These are phyloP conservation scores for Pythium dissotocum DNA, from an alignment of 352 stramenopile genomes.

Conservation along the genomic window DNA sequence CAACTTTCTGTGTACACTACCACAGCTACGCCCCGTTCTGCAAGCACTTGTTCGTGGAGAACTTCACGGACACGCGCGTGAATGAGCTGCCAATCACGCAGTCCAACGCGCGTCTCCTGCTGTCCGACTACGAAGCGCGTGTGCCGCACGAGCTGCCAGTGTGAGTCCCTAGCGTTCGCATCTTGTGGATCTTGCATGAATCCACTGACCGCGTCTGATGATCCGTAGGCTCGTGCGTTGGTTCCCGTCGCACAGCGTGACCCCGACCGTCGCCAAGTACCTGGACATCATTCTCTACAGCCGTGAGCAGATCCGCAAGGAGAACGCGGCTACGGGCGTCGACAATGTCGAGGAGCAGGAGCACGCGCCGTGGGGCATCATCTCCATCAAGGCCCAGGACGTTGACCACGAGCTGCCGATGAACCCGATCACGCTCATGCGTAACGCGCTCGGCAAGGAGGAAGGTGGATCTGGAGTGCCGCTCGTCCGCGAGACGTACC, in stretches of 20 bases:
- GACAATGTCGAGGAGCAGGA: conserved; percentile 40
- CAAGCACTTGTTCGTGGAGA: conserved; percentile 98
- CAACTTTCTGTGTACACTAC: not conserved
- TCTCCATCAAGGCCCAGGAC: conserved; percentile 97
- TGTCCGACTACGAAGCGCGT: conserved; percentile 93
- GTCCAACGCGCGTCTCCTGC: conserved; percentile 92
- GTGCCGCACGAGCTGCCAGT: conserved; percentile 95
- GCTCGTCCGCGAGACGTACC: conserved; percentile 77
- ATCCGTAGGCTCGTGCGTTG: conserved; percentile 66
- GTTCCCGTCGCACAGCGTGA: conserved; percentile 93
- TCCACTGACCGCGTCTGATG: conserved; percentile 1
- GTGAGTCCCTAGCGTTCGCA: conserved; percentile 19
- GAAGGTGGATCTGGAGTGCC: conserved; percentile 89
- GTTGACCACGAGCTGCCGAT: conserved; percentile 96
- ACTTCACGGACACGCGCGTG: conserved; percentile 90
- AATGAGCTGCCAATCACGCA: conserved; percentile 92
- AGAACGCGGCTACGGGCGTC: conserved; percentile 87
- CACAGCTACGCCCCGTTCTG: conserved; percentile 97
- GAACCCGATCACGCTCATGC: conserved; percentile 98
- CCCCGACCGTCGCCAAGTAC: conserved; percentile 89
- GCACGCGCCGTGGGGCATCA: conserved; percentile 92
- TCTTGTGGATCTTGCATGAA: not conserved
- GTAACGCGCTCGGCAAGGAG: conserved; percentile 97
- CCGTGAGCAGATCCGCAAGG: conserved; percentile 96
- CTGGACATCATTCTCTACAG: conserved; percentile 99